These are phyloP conservation scores for Plasmodium coatneyi DNA, from an alignment of 169 alveolate species.

Conservation along the genomic window DNA sequence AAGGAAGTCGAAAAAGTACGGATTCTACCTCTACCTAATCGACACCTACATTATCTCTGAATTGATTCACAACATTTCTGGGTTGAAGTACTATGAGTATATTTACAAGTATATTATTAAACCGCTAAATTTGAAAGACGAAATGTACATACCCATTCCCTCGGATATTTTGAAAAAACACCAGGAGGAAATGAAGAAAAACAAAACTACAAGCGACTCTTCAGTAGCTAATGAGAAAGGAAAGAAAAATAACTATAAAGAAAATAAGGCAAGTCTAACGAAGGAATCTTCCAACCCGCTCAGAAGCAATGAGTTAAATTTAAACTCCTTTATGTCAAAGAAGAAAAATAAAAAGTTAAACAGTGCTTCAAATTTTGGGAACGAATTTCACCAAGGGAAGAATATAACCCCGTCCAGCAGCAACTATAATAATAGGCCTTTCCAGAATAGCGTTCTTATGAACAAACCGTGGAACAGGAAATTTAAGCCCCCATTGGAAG, in stretches of 20 bases:
- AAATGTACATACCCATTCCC: slow-evolving; percentile 65
- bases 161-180: slow-evolving; percentile 22
- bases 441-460: background rate
- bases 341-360: slow-evolving; percentile 17
- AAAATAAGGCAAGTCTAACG: background rate
- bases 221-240: background rate
- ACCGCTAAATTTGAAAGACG: slow-evolving; percentile 51
- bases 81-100: slow-evolving; percentile 45
- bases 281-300: background rate
- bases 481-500: background rate
- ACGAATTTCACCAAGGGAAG: slow-evolving; percentile 8
- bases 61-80: slow-evolving; percentile 47
- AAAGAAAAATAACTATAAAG: slow-evolving; percentile 14
- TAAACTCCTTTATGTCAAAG: background rate
- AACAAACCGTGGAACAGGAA: slow-evolving; percentile 1
- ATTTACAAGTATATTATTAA: slow-evolving; percentile 56
- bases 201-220: background rate
- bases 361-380: background rate
- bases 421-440: background rate
- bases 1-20: slow-evolving; percentile 8
- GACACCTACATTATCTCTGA: slow-evolving; percentile 61
- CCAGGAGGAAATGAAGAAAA: slow-evolving; percentile 11
- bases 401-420: background rate
- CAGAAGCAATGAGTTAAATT: slow-evolving; percentile 4
- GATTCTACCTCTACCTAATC: slow-evolving; percentile 52